Base-by-base conservation (phyloP, 208 protist genomes). In the Novymonas esmeraldas region DNA sequence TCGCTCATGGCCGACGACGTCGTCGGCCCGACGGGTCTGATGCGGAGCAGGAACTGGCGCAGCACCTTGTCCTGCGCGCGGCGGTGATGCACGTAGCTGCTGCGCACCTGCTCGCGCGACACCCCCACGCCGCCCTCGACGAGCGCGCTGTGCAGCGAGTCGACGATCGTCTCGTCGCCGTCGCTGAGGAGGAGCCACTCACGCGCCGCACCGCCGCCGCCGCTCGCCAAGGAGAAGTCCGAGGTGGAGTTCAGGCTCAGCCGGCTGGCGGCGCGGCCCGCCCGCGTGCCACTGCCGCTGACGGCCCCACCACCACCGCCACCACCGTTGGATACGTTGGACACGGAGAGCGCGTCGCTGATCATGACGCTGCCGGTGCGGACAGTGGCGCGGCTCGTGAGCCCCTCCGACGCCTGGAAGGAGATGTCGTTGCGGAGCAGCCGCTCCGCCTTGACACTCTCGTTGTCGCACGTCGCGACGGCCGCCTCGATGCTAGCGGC, bases 71-170 rank as follows among this genome's bases (percentile, higher is more conserved):
- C 60, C 52, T 69, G 59, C 16, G 52, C n/a, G 41, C 75, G 75
- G 62, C 46, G 68, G 45, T 80, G 61, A 7, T 49, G 56, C 38
- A 69, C 39, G 75, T 80, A 80, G 52, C 63, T 75, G 39, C 72
- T 56, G n/a, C 39, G 58, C 6, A 80, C 68, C 29, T 80, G 64
- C 0, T 75, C 68, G 6, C 45, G 59, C 3, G 55, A 54, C 10
- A 58, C 68, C 2, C 45, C 59, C 11, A 73, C 59, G 14, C 60
- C 61, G 41, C 60, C 62, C 24, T 44, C 49, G 3, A 50, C 51
- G 33, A 80, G 46, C 6, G 49, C 75, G 18, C 36, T 26, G 45
- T 60, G 60, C 39, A 80, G 62, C 36, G 68, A 69, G 52, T 66
- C 57, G n/a, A 80, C 62, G 26, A 69, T 68, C 3, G 41, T 63